Conservation (phyloP, 2,329 filamentous ascomycete species). For the Trichocomaceae sp. region DNA sequence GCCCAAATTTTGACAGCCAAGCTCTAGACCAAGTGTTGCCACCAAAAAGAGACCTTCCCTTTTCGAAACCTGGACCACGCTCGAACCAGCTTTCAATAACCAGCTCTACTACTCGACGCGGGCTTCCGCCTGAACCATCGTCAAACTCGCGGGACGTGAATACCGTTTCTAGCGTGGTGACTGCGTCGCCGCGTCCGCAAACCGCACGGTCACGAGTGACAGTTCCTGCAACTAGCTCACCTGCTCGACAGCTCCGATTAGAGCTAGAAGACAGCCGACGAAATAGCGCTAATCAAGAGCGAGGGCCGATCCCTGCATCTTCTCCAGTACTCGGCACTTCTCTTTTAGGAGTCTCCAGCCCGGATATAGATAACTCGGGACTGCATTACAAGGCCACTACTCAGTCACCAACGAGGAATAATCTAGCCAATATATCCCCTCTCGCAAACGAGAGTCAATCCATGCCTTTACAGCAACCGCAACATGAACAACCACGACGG, state of each 20-base stretch:
- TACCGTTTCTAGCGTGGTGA: neutral
- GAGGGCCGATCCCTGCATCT: neutral
- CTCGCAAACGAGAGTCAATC: neutral
- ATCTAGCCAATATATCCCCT: neutral
- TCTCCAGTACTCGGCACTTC: conserved; percentile 8
- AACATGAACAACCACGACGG: too few species aligned
- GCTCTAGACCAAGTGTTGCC: conserved; percentile 34
- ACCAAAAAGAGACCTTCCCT: conserved; percentile 38
- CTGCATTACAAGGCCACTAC: neutral
- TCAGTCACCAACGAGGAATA: neutral
- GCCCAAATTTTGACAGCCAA: conserved; percentile 22
- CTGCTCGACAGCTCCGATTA: conserved; percentile 11
- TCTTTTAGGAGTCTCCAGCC: conserved; percentile 7
- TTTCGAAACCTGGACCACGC: conserved; percentile 23
- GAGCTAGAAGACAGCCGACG: conserved; percentile 11
- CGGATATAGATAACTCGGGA: neutral
- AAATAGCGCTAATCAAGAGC: conserved; percentile 1
- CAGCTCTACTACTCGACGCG: neutral
- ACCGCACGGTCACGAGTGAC: conserved; percentile 7
- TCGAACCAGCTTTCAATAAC: neutral
- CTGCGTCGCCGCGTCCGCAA: conserved; percentile 4
- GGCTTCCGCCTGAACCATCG: neutral
- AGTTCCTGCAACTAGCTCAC: conserved; percentile 9
- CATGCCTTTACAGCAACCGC: neutral
- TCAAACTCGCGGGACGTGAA: neutral